Conservation (phyloP, 345 rosid species). For the Aethionema arabicum region DNA sequence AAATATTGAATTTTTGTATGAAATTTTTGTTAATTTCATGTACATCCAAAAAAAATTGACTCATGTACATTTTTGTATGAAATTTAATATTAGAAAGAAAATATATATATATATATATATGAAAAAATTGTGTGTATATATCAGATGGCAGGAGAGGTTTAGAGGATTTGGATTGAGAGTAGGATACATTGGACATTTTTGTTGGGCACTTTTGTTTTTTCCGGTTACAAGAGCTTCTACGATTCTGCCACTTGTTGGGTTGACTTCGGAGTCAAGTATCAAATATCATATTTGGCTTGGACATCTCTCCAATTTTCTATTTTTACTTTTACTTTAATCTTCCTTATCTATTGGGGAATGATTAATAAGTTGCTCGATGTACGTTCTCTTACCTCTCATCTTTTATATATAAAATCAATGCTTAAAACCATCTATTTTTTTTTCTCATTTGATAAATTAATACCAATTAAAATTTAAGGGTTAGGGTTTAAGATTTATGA, state of each 20-base stretch:
- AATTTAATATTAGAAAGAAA: no score
- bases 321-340: constrained; percentile 45
- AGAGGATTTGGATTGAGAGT: constrained; percentile 51
- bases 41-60: no score
- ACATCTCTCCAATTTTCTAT: constrained; percentile 50
- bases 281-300: constrained; percentile 79
- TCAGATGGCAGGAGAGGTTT: constrained; percentile 62
- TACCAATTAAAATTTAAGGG: no score
- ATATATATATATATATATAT: no score
- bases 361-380: constrained; percentile 48
- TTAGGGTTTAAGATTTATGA: no score
- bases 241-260: constrained; percentile 53
- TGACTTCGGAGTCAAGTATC: constrained; percentile 66
- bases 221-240: constrained; percentile 68
- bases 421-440: no score
- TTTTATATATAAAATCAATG: no score
- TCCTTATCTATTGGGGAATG: constrained; percentile 57
- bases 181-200: constrained; percentile 56
- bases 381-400: background rate
- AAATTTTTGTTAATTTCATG: no score
- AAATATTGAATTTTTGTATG: no score
- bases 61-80: no score
- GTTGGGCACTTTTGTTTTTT: constrained; percentile 73
- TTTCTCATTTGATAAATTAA: no score
- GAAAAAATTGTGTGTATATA: background rate